Conservation (phyloP, 2,329 filamentous ascomycete genomes). For the Aspergillus glaucus region DNA sequence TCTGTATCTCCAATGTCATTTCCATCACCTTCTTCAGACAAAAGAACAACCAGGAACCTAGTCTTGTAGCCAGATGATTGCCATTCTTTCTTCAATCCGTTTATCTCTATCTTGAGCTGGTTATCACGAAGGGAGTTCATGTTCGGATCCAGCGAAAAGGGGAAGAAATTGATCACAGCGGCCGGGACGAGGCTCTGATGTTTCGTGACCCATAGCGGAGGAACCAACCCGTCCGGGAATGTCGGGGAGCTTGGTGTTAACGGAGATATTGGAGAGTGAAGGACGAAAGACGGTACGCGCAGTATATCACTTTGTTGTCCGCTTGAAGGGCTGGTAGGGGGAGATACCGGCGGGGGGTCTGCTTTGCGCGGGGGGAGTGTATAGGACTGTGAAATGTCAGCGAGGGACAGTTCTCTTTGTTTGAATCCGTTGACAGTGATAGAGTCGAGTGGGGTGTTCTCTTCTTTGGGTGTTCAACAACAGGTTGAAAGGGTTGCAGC, state of each 20-base stretch:
- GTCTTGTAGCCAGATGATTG: conserved; percentile 60
- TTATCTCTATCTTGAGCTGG: conserved; percentile 80
- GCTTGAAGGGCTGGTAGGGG: conserved; percentile 45
- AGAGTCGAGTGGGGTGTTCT: too few relatives aligned
- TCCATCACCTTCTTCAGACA: conserved; percentile 65
- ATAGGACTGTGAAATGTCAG: conserved; percentile 39
- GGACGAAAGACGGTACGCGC: conserved; percentile 44
- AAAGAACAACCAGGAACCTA: conserved; percentile 67
- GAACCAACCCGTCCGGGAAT: conserved; percentile 84
- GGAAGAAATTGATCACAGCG: conserved; percentile 74
- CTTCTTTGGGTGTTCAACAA: neutral
- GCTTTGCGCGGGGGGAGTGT: conserved; percentile 58
- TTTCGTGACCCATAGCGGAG: conserved; percentile 76
- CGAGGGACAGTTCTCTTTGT: neutral
- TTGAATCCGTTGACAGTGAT: too few relatives aligned
- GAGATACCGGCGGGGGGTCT: conserved; percentile 49
- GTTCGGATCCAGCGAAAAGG: conserved; percentile 65
- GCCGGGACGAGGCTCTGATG: conserved; percentile 81
- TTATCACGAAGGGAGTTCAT: conserved; percentile 76
- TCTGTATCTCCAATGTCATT: conserved; percentile 58
- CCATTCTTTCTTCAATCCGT: conserved; percentile 64
- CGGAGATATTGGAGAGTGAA: conserved; percentile 89
- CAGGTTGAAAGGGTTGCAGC: neutral
- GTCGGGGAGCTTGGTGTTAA: conserved; percentile 74
- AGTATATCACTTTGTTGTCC: conserved; percentile 40